phyloP scores from a whole-genome alignment of 345 rosid species.

The Eucalyptus albens region DNA sequence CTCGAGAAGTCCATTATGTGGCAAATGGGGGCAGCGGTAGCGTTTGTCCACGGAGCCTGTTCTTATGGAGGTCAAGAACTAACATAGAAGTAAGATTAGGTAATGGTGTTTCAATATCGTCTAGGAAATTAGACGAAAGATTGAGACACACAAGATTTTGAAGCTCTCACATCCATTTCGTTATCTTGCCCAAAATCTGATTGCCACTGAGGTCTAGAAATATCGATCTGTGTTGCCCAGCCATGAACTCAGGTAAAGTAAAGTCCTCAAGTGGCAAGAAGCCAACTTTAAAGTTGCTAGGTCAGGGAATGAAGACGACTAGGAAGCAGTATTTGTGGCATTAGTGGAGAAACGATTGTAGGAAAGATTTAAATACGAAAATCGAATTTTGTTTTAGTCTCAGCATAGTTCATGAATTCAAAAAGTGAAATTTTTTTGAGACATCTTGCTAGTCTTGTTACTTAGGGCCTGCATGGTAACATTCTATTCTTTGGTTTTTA shows the following conservation, averaged over 20 bases:
- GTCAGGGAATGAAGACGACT: neutral
- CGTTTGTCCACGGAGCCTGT: neutral
- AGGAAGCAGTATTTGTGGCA: neutral
- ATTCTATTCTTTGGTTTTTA: accelerated
- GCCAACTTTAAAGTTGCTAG: slow-evolving; percentile 19
- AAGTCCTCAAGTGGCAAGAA: slow-evolving; percentile 15
- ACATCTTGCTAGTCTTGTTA: accelerated
- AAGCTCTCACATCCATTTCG: slow-evolving; percentile 22
- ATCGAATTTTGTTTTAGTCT: neutral
- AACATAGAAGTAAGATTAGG: neutral
- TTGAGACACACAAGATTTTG: slow-evolving; percentile 2
- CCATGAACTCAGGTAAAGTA: slow-evolving; percentile 27
- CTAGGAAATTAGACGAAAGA: slow-evolving; percentile 7
- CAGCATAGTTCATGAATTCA: neutral
- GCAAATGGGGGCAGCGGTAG: neutral
- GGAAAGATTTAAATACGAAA: slow-evolving; percentile 25
- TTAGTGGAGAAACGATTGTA: slow-evolving; percentile 11
- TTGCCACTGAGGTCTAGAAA: slow-evolving; percentile 32
- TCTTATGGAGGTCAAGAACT: neutral
- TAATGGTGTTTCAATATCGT: neutral
- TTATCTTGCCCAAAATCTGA: slow-evolving; percentile 20
- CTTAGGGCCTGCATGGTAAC: accelerated
- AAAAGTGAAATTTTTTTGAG: accelerated
- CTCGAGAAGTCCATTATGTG: neutral
- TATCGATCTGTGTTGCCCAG: neutral